Percentiles rank a stretch among this genome's conserved stretches.
phyloP scores from a whole-genome alignment of 1,139 yeast genomes.

The Taphrina flavorubra region DNA sequence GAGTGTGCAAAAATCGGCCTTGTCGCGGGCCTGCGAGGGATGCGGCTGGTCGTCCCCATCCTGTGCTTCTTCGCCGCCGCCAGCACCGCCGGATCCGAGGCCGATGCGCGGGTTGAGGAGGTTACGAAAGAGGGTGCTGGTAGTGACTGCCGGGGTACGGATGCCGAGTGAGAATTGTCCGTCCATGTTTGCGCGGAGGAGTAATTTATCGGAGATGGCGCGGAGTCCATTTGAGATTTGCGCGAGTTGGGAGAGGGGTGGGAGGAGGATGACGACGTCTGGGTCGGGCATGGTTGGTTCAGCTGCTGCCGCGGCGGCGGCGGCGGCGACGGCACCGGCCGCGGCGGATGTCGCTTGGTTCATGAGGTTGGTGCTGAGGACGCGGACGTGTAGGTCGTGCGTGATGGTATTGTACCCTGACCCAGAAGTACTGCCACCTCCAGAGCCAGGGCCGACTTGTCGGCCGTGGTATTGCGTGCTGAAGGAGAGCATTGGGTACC shows the following conservation, averaged over 20 bases:
- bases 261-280: constrained; percentile 47
- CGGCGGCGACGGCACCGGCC: not conserved
- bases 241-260: constrained; percentile 46
- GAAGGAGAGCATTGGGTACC: constrained; percentile 43
- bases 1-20: constrained; percentile 45
- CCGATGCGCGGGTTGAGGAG: constrained; percentile 47
- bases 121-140: constrained; percentile 49
- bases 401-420: constrained; percentile 37
- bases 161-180: constrained; percentile 49
- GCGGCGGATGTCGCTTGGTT: too few relatives aligned
- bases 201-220: constrained; percentile 47
- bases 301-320: constrained; percentile 41
- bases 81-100: constrained; percentile 32
- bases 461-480: constrained; percentile 39
- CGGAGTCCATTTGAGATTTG: constrained; percentile 48
- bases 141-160: constrained; percentile 48
- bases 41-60: too few relatives aligned
- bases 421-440: too few relatives aligned
- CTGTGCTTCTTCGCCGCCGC: not conserved
- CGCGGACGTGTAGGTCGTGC: constrained; percentile 43
- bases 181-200: constrained; percentile 47
- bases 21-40: constrained; percentile 43
- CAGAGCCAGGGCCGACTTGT: constrained; percentile 33
- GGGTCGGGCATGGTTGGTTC: constrained; percentile 49
- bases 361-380: constrained; percentile 31